Evolutionary conservation across 2,329 filamentous ascomycete species (phyloP).

Genomic region (Talaromyces sp.): DNA sequence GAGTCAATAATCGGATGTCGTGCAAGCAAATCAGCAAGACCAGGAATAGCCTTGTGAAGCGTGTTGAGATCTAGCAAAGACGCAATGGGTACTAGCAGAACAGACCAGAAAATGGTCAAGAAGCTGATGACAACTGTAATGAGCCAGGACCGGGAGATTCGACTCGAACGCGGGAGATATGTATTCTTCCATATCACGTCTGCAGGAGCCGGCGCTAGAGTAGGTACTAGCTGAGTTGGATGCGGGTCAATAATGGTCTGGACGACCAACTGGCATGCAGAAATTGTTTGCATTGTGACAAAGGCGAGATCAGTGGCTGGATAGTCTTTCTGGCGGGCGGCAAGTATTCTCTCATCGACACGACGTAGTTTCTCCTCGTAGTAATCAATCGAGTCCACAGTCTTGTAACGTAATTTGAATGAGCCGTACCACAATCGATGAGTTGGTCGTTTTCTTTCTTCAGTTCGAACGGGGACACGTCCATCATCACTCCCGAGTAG

Average conservation of each 20-base stretch:
- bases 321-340: constrained; percentile 71
- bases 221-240: constrained; percentile 79
- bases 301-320: constrained; percentile 80
- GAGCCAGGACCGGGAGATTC: constrained; percentile 75
- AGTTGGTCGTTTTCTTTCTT: constrained; percentile 58
- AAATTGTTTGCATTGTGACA: constrained; percentile 95
- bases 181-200: constrained; percentile 97
- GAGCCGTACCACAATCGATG: constrained; percentile 75
- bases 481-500: constrained; percentile 49
- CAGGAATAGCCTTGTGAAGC: constrained; percentile 69
- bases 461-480: constrained; percentile 43
- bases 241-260: constrained; percentile 90
- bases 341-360: constrained; percentile 70
- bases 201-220: constrained; percentile 78
- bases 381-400: constrained; percentile 88
- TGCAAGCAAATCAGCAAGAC: constrained; percentile 64
- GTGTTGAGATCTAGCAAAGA: constrained; percentile 76
- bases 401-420: constrained; percentile 66
- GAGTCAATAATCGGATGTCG: constrained; percentile 68
- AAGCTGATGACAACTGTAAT: constrained; percentile 80
- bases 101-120: constrained; percentile 83
- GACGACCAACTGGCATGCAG: constrained; percentile 88
- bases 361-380: constrained; percentile 80
- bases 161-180: constrained; percentile 70
- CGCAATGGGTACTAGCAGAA: constrained; percentile 75